Base-by-base conservation (phyloP, 176 grass and related monocot genomes). In the Miscanthus lutarioriparius region DNA sequence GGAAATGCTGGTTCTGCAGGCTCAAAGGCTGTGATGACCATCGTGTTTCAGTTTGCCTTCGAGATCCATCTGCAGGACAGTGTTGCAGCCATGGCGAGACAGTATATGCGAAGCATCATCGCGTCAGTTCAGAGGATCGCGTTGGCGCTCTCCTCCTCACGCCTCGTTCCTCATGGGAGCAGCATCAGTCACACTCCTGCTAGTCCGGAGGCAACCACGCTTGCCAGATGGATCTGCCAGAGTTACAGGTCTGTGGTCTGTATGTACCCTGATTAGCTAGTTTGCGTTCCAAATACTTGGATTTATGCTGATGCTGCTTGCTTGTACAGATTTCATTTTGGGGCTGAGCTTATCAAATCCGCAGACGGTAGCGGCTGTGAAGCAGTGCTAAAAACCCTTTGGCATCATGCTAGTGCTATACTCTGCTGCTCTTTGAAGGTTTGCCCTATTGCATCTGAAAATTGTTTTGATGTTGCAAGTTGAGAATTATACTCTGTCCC, bases 371-470 rank as follows among this genome's bases (percentile, higher is more conserved):
- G 26, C 41, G n/a, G 58, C 28, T 48, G 69, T 14, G 91, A 92
- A 63, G 71, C 48, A 2, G 74, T 77, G 19, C 83, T 98, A 2
- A 90, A 98, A 72, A 62, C 87, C 33, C 74, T 98, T 19, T 98
- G 96, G 96, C 89, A 92, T 10, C 93, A 95, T 82, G 40, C 70
- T 10, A 87, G 81, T 70, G 89, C 96, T 14, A 86, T 98, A 48
- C 76, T 98, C 37, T 98, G 96, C 74, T 98, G 89, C 89, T 90
- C 93, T 71, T 82, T 95, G 3, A 98, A 95, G 96, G 96, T 92
- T 38, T 74, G 69, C 33, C 43, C 26, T 19, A 6, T 83, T 41
- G 44, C 45, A 30, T 54, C 64, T 82, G 22, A 41, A 77, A 63
- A 78, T 19, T 19, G 2, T 11, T 54, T 48, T 10, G 14, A 25